phyloP scores from a whole-genome alignment of 106 monocot genomes.

The Apostasia ramifera region DNA sequence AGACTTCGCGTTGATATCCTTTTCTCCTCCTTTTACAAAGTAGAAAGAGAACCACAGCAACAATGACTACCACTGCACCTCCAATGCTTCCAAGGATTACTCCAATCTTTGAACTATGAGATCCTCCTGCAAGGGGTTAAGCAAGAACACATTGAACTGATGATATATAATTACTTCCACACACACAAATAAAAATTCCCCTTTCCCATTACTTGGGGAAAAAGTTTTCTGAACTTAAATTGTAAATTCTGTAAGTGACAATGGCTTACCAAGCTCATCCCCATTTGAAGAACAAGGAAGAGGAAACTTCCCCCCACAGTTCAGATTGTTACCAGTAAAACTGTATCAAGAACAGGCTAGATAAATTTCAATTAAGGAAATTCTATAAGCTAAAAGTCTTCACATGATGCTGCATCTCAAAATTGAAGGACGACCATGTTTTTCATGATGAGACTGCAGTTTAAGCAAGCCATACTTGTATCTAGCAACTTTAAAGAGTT shows the following conservation, averaged over 20 bases:
- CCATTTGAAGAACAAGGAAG: constrained; percentile 43
- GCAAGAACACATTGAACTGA: neutral
- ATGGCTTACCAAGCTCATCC: constrained; percentile 32
- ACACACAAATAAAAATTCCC: neutral
- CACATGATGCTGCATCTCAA: neutral
- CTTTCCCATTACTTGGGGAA: neutral
- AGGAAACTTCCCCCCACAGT: constrained; percentile 41
- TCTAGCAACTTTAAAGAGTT: constrained; percentile 48
- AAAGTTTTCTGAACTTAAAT: neutral
- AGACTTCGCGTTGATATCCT: constrained; percentile 32
- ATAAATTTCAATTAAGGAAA: neutral
- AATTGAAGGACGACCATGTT: neutral
- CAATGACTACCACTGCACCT: constrained; percentile 28
- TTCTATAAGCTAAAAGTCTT: neutral
- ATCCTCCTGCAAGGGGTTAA: constrained; percentile 27
- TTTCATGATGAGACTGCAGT: neutral
- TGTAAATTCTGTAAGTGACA: neutral
- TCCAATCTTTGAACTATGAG: constrained; percentile 38
- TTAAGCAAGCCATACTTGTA: constrained; percentile 52
- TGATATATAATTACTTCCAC: neutral
- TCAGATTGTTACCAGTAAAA: constrained; percentile 84
- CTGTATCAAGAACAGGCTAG: constrained; percentile 23
- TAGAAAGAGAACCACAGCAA: constrained; percentile 23
- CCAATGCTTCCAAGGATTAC: constrained; percentile 42
- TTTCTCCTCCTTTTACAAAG: constrained; percentile 38